Evolutionary conservation across 495 filamentous ascomycete genomes (phyloP).

Genomic region (Hypoxylon perforatum): DNA sequence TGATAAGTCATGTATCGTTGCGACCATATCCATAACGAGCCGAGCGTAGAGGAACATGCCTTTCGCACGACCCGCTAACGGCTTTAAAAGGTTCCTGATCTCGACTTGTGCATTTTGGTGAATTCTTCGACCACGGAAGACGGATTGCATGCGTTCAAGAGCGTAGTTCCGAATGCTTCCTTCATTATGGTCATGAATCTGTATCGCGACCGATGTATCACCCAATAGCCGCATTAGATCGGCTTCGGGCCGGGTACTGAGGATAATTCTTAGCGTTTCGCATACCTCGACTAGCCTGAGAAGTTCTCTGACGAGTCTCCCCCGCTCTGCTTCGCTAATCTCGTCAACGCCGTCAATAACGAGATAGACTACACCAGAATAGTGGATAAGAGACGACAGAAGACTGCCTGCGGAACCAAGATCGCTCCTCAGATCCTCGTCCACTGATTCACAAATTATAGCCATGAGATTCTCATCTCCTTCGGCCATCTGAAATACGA

Average conservation of each 20-base stretch:
- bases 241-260: conserved; percentile 1
- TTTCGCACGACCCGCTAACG: background rate
- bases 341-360: conserved; percentile 47
- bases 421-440: conserved; percentile 22
- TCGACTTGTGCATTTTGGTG: background rate
- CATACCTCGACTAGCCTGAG: background rate
- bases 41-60: conserved; percentile 4
- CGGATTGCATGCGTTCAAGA: background rate
- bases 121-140: background rate
- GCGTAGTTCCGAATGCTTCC: background rate
- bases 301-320: conserved; percentile 24
- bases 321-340: conserved; percentile 41
- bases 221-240: conserved; percentile 1
- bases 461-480: conserved; percentile 38
- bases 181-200: conserved; percentile 3
- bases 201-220: background rate
- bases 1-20: background rate
- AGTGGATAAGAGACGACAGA: conserved; percentile 24
- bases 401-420: conserved; percentile 13
- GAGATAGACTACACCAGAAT: conserved; percentile 35
- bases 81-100: background rate
- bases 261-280: background rate
- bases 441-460: conserved; percentile 25
- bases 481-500: conserved; percentile 42
- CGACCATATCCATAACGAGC: background rate